These are phyloP conservation scores for Xerocomus spinulosus DNA, from an alignment of 768 basidiomycete genomes.

Conservation along the genomic window DNA sequence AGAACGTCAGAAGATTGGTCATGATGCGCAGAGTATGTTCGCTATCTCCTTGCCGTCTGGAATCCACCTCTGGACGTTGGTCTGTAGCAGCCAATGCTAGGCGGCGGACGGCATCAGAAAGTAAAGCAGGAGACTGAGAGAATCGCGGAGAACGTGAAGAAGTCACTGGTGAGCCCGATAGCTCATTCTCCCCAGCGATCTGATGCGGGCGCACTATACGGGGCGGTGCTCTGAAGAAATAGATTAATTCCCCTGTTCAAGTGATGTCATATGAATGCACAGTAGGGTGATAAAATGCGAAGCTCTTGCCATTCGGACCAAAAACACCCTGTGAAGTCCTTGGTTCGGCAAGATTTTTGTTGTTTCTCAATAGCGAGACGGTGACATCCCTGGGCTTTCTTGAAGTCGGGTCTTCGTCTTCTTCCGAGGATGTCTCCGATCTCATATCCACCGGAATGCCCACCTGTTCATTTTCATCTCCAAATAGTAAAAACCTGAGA, in stretches of 20 bases:
- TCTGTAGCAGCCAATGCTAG: constrained; percentile 62
- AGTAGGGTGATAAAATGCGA: neutral
- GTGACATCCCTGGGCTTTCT: constrained; percentile 48
- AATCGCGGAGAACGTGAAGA: constrained; percentile 29
- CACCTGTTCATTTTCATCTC: constrained; percentile 52
- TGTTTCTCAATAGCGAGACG: constrained; percentile 51
- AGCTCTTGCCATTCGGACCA: constrained; percentile 72
- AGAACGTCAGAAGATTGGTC: constrained; percentile 68
- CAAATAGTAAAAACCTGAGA: constrained; percentile 73
- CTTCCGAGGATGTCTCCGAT: constrained; percentile 65
- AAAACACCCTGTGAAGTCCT: constrained; percentile 85
- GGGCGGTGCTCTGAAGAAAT: constrained; percentile 77
- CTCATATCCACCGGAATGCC: constrained; percentile 39
- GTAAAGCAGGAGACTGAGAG: constrained; percentile 60
- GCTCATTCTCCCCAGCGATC: constrained; percentile 37
- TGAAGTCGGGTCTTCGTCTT: constrained; percentile 45
- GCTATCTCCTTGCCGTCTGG: constrained; percentile 45
- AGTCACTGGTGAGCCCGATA: constrained; percentile 42
- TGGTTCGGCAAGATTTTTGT: constrained; percentile 80
- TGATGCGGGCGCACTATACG: constrained; percentile 58
- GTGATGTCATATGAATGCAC: constrained; percentile 1
- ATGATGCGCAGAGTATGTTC: constrained; percentile 68
- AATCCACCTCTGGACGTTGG: constrained; percentile 36
- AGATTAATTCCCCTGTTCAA: constrained; percentile 71
- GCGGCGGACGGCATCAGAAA: constrained; percentile 70